These are phyloP conservation scores for Albizia julibrissin DNA, from an alignment of 306 rosid species.

Conservation along the genomic window DNA sequence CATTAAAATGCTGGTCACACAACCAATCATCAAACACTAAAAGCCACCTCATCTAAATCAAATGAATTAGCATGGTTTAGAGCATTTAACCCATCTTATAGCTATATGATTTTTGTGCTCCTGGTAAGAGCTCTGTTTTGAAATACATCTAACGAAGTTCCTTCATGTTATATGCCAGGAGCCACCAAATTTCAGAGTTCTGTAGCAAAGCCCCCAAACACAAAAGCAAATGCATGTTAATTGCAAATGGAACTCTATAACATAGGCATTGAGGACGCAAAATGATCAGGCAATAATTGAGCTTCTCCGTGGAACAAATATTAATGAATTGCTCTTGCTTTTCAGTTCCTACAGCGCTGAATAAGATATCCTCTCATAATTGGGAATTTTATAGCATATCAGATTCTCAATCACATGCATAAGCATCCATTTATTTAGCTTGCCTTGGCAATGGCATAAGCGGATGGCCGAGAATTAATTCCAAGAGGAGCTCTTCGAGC, in stretches of 20 bases:
- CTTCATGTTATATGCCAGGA: constrained; percentile 49
- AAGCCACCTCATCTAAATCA: constrained; percentile 48
- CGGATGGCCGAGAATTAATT: constrained; percentile 66
- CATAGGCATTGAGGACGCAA: constrained; percentile 50
- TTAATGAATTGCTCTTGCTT: constrained; percentile 58
- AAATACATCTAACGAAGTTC: constrained; percentile 47
- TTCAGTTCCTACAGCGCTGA: constrained; percentile 47
- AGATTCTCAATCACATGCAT: constrained; percentile 77
- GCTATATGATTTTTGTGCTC: constrained; percentile 50
- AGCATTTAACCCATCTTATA: constrained; percentile 51
- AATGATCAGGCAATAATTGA: constrained; percentile 43
- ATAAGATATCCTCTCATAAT: constrained; percentile 41
- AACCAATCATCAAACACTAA: constrained; percentile 42
- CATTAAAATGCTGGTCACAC: constrained; percentile 40
- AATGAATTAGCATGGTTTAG: constrained; percentile 42
- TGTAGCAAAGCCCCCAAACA: constrained; percentile 74
- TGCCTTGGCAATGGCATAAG: constrained; percentile 95
- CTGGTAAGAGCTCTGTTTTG: constrained; percentile 50
- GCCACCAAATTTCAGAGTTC: constrained; percentile 46
- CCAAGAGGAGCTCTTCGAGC: constrained; percentile 77
- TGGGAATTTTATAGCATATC: constrained; percentile 51
- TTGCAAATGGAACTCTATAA: constrained; percentile 54
- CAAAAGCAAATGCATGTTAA: constrained; percentile 64
- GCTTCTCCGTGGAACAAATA: constrained; percentile 62
- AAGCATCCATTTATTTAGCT: constrained; percentile 78